Percentiles rank a stretch among this genome's conserved stretches.
Evolutionary conservation across 345 rosid species (phyloP).

Genomic region (sweet orange (Citrus sinensis)): DVS_A1.0 CM039163.1:368501-369000

Average conservation of each 20-base stretch:
- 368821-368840: slow-evolving; percentile 96
- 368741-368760: slow-evolving; percentile 85
- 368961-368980: slow-evolving; percentile 76
- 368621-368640: slow-evolving; percentile 94
- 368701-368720: slow-evolving; percentile 86
- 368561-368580: slow-evolving; percentile 88
- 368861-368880: slow-evolving; percentile 77
- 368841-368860: slow-evolving; percentile 96
- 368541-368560: slow-evolving; percentile 95
- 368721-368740: slow-evolving; percentile 84
- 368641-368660: slow-evolving; percentile 85
- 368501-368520: slow-evolving; percentile 82
- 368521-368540: slow-evolving; percentile 91
- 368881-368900: slow-evolving; percentile 89
- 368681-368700: slow-evolving; percentile 80
- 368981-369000: slow-evolving; percentile 69
- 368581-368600: slow-evolving; percentile 89
- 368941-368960: slow-evolving; percentile 84
- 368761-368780: slow-evolving; percentile 91
- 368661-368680: slow-evolving; percentile 98
- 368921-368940: slow-evolving; percentile 88
- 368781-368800: slow-evolving; percentile 94
- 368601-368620: slow-evolving; percentile 96
- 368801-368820: slow-evolving; percentile 94
- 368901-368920: slow-evolving; percentile 98